Evolutionary conservation across 345 rosid species (phyloP).

Genomic region (Populus deltoides): DNA sequence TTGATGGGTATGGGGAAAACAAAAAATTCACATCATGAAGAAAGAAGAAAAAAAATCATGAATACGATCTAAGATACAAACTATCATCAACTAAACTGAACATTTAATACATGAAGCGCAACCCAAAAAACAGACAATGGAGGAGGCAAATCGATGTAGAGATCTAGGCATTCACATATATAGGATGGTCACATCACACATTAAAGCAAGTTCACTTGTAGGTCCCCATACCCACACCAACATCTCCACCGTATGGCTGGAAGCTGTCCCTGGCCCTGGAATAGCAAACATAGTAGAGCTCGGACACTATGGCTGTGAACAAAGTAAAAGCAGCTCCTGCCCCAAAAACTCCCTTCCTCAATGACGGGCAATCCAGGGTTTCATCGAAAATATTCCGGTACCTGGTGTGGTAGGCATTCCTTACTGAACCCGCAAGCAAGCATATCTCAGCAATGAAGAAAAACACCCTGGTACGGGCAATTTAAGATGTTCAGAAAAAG

Average conservation of each 20-base stretch:
- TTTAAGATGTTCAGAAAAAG: not conserved
- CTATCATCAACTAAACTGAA: not conserved
- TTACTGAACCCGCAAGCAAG: conserved; percentile 84
- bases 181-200: not conserved
- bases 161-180: not conserved
- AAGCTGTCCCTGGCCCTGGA: conserved; percentile 67
- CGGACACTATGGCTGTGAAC: conserved; percentile 66
- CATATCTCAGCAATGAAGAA: conserved; percentile 84
- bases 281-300: conserved; percentile 71
- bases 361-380: conserved; percentile 67
- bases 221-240: conserved; percentile 56
- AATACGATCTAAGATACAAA: not conserved
- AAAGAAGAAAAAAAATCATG: not conserved
- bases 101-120: not conserved
- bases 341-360: conserved; percentile 89
- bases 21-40: not conserved
- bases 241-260: conserved; percentile 49
- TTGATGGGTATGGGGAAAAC: not conserved
- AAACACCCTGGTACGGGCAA: conserved; percentile 19
- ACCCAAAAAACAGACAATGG: not conserved
- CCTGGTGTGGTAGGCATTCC: conserved; percentile 91
- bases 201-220: conserved; percentile 37
- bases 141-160: not conserved
- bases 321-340: conserved; percentile 90
- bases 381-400: conserved; percentile 66